These are phyloP conservation scores for Delonix regia DNA, from an alignment of 306 rosid genomes.

Conservation along the genomic window DNA sequence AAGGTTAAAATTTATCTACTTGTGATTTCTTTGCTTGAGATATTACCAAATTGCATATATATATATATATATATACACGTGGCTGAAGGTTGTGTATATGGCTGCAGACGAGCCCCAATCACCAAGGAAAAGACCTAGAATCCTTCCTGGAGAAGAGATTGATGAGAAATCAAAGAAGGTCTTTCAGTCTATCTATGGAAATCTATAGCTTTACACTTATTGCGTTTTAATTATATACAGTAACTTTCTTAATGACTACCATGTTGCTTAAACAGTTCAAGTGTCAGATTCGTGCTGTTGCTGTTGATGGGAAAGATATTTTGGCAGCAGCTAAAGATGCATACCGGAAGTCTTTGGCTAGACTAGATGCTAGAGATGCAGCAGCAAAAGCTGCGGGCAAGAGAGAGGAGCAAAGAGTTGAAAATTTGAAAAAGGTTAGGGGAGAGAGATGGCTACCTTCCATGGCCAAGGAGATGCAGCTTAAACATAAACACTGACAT, in stretches of 20 bases:
- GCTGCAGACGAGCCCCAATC: slow-evolving; percentile 64
- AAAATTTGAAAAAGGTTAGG: slow-evolving; percentile 72
- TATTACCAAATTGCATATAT: slow-evolving; percentile 26
- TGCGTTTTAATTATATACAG: neutral
- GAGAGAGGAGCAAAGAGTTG: slow-evolving; percentile 81
- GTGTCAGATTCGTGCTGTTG: slow-evolving; percentile 52
- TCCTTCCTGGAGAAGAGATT: slow-evolving; percentile 78
- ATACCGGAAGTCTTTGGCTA: slow-evolving; percentile 61
- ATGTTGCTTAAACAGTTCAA: slow-evolving; percentile 58
- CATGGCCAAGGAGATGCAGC: slow-evolving; percentile 67
- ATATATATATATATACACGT: no score
- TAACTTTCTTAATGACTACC: slow-evolving; percentile 26
- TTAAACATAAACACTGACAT: slow-evolving; percentile 25
- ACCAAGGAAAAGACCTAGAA: slow-evolving; percentile 68
- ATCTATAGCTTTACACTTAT: neutral
- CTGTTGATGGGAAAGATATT: slow-evolving; percentile 65
- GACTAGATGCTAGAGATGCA: slow-evolving; percentile 70
- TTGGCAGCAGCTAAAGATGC: slow-evolving; percentile 61
- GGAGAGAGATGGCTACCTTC: slow-evolving; percentile 96
- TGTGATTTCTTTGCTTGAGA: slow-evolving; percentile 24
- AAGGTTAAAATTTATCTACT: slow-evolving; percentile 9
- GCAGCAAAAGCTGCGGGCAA: slow-evolving; percentile 69
- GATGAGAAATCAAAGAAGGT: slow-evolving; percentile 95
- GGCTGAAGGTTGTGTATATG: slow-evolving; percentile 40
- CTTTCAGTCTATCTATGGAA: neutral